Percentiles rank a stretch among this genome's conserved stretches.
phyloP scores from a whole-genome alignment of 148 eudicot species.

The Agrostemma githago region DNA sequence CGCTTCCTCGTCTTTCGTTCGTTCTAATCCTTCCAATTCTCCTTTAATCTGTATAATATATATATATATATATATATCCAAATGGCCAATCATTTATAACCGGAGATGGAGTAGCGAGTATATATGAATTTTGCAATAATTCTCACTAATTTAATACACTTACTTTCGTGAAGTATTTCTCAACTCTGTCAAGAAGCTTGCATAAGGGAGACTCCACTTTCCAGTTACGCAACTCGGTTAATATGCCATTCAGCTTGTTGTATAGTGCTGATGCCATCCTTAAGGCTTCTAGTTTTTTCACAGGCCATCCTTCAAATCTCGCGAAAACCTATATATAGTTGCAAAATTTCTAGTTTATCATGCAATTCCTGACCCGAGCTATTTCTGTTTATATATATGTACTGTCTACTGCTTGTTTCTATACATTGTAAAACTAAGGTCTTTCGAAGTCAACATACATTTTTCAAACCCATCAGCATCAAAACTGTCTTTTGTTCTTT shows the following conservation, averaged over 20 bases:
- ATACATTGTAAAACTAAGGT: too few species aligned
- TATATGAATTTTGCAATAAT: not conserved
- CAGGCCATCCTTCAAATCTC: constrained; percentile 84
- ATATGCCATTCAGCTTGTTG: constrained; percentile 58
- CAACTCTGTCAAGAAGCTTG: constrained; percentile 70
- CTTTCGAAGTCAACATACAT: too few species aligned
- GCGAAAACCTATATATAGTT: constrained; percentile 61
- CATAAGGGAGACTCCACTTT: constrained; percentile 62
- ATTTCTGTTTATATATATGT: not conserved
- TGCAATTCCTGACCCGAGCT: not conserved
- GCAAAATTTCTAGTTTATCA: not conserved
- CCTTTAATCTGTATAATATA: constrained; percentile 52
- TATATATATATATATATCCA: constrained; percentile 3
- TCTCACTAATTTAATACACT: not conserved
- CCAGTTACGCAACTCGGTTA: constrained; percentile 63
- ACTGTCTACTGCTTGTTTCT: too few species aligned
- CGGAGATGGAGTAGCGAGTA: too few species aligned
- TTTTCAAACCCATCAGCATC: too few species aligned
- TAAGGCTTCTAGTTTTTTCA: constrained; percentile 77
- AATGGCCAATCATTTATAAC: not conserved
- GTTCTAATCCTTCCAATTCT: constrained; percentile 70
- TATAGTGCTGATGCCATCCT: constrained; percentile 85
- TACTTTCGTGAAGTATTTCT: constrained; percentile 91
- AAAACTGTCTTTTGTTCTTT: too few species aligned
- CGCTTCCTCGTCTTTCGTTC: constrained; percentile 87